phyloP scores from a whole-genome alignment of 2,329 filamentous ascomycete genomes.

The Bipolaris oryzae region DNA sequence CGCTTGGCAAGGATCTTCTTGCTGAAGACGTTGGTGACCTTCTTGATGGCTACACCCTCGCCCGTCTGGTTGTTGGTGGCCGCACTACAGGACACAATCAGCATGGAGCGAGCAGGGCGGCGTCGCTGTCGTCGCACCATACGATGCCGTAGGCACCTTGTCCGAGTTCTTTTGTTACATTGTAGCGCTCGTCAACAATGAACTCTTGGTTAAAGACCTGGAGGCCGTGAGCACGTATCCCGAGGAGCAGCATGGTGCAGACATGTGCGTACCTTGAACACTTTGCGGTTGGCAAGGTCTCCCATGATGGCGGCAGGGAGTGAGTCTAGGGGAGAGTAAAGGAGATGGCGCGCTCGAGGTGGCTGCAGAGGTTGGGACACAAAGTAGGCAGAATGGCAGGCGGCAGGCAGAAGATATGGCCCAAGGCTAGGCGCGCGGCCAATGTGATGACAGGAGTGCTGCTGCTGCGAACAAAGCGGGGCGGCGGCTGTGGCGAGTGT shows the following conservation, averaged over 20 bases:
- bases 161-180: constrained; percentile 96
- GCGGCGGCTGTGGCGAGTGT: constrained; percentile 28
- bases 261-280: constrained; percentile 35
- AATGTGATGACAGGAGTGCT: constrained; percentile 30
- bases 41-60: constrained; percentile 98
- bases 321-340: constrained; percentile 16
- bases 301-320: constrained; percentile 64
- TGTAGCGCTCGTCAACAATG: constrained; percentile 96
- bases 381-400: constrained; percentile 12
- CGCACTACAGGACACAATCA: constrained; percentile 64
- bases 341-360: constrained; percentile 4
- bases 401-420: constrained; percentile 30
- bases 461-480: constrained; percentile 22
- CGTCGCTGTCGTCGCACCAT: constrained; percentile 66
- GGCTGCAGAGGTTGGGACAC: constrained; percentile 11
- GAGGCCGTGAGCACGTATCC: constrained; percentile 3
- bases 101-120: constrained; percentile 10
- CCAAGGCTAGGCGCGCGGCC: constrained; percentile 39
- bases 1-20: constrained; percentile 99
- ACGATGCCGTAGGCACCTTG: constrained; percentile 99
- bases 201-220: constrained; percentile 96
- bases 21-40: constrained; percentile 99
- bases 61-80: constrained; percentile 88
- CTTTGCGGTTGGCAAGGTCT: constrained; percentile 74
- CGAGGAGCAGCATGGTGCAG: background rate